Conservation (phyloP, 805 yeast species). For the Komagataella phaffii region DNA sequence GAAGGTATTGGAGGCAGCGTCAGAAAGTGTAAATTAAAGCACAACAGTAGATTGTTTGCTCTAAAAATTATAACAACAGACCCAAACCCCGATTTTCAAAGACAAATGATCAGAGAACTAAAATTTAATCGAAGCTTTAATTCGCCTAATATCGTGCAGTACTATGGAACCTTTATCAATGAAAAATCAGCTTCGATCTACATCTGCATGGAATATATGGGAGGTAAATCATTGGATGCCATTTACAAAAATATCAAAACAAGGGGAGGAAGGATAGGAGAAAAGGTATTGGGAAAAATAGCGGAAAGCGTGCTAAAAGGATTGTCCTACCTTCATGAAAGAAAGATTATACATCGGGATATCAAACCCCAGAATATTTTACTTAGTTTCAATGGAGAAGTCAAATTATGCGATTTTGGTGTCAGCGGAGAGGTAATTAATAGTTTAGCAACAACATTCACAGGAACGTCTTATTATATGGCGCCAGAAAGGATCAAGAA, state of each 20-base stretch:
- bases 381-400: slow-evolving; percentile 62
- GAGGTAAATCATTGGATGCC: slow-evolving; percentile 82
- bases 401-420: slow-evolving; percentile 93
- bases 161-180: slow-evolving; percentile 83
- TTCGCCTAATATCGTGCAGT: slow-evolving; percentile 77
- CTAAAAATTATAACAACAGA: slow-evolving; percentile 61
- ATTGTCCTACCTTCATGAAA: slow-evolving; percentile 74
- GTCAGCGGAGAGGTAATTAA: slow-evolving; percentile 95
- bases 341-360: slow-evolving; percentile 85
- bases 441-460: slow-evolving; percentile 89
- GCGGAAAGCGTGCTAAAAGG: slow-evolving; percentile 82
- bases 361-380: slow-evolving; percentile 92
- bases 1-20: slow-evolving; percentile 96
- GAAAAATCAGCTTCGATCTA: slow-evolving; percentile 70
- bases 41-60: slow-evolving; percentile 64
- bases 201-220: slow-evolving; percentile 97
- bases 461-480: slow-evolving; percentile 97
- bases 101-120: slow-evolving; percentile 81
- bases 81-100: slow-evolving; percentile 77
- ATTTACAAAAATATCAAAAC: slow-evolving; percentile 66
- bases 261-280: slow-evolving; percentile 81
- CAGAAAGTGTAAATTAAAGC: slow-evolving; percentile 52
- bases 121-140: slow-evolving; percentile 77
- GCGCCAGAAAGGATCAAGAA: slow-evolving; percentile 97
- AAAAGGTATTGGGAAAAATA: slow-evolving; percentile 81